Conservation (phyloP, 306 rosid species). For the Senna siamea region DNA sequence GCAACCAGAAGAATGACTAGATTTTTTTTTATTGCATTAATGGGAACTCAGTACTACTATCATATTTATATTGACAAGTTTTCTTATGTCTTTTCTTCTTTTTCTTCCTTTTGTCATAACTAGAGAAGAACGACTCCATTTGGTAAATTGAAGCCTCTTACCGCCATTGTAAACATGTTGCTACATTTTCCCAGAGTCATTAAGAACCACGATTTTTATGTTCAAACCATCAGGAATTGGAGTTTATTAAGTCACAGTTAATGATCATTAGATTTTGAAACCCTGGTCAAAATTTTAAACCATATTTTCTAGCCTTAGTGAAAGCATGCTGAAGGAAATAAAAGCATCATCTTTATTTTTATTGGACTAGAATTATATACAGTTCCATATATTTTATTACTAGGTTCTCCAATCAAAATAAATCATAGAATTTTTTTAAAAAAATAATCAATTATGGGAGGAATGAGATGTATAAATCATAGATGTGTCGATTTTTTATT, state of each 20-base stretch:
- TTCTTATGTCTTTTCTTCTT: neutral
- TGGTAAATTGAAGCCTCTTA: neutral
- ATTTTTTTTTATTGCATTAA: neutral
- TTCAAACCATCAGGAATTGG: neutral
- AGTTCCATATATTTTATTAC: too few relatives aligned
- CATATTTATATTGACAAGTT: neutral
- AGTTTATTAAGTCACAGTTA: neutral
- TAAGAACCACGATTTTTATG: neutral
- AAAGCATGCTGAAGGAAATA: neutral
- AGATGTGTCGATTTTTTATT: too few relatives aligned
- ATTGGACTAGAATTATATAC: too few relatives aligned
- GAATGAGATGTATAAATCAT: too few relatives aligned
- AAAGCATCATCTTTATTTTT: too few relatives aligned
- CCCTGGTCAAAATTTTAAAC: neutral
- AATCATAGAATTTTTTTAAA: too few relatives aligned
- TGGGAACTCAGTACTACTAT: neutral
- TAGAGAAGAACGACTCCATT: neutral
- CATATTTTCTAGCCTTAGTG: conserved; percentile 1
- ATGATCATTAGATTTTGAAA: neutral
- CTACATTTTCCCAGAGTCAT: neutral
- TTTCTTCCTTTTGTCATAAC: neutral
- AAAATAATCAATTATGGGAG: too few relatives aligned
- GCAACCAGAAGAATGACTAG: conserved; percentile 10
- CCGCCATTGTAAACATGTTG: neutral
- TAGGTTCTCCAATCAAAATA: too few relatives aligned